A percentile compares a stretch with the other conserved stretches of the same genome.
These are phyloP conservation scores for Xylariaceae sp. DNA, from an alignment of 2,329 filamentous ascomycete species.

Conservation along the genomic window DNA sequence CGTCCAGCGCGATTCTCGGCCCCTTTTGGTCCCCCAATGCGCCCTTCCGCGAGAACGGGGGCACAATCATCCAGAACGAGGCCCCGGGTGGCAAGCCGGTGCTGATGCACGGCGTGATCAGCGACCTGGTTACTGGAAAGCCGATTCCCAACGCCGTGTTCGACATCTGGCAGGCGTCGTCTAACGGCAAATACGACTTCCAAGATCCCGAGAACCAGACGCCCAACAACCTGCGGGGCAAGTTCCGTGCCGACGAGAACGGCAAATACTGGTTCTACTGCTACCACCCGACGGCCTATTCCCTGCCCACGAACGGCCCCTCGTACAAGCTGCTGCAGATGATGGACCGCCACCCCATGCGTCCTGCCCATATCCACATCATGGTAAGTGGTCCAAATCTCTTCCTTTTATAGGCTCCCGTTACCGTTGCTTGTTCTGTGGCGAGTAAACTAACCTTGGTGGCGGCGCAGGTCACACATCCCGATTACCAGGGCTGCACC, in stretches of 20 bases:
- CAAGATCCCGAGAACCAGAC: conserved; percentile 66
- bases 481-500: conserved; percentile 65
- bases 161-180: conserved; percentile 72
- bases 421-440: no score
- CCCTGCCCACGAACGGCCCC: conserved; percentile 59
- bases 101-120: conserved; percentile 65
- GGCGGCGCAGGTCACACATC: conserved; percentile 41
- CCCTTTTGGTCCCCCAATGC: conserved; percentile 74
- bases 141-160: conserved; percentile 64
- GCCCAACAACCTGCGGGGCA: conserved; percentile 70
- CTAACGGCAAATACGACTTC: conserved; percentile 73
- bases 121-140: conserved; percentile 36
- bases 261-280: conserved; percentile 71
- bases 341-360: conserved; percentile 45
- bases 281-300: conserved; percentile 68
- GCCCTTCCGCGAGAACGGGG: conserved; percentile 63
- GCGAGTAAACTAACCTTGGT: no score
- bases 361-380: conserved; percentile 47
- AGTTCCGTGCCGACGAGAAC: conserved; percentile 65
- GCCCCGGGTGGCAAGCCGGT: conserved; percentile 53
- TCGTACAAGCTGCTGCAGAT: conserved; percentile 37
- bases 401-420: no score
- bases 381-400: conserved; percentile 33
- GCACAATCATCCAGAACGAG: conserved; percentile 59
- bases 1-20: conserved; percentile 70